Evolutionary conservation across 306 rosid species (phyloP).

Genomic region (Mucuna pruriens): DNA sequence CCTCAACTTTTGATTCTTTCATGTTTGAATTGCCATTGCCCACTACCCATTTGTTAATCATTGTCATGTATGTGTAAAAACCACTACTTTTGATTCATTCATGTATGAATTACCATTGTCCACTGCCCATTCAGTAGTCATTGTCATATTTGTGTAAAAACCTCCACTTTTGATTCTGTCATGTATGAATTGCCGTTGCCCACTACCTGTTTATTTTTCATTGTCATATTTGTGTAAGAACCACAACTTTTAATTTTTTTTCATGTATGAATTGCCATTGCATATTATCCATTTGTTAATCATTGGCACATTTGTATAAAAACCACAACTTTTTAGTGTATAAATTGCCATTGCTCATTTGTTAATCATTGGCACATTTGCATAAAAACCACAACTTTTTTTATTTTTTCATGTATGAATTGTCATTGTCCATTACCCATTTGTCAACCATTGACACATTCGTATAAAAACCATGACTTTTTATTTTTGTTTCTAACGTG

Average conservation of each 20-base stretch:
- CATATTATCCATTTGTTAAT: background rate
- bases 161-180: background rate
- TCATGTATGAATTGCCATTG: background rate
- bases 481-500: background rate
- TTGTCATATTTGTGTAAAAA: background rate
- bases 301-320: no score
- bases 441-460: background rate
- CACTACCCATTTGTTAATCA: background rate
- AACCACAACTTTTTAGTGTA: background rate
- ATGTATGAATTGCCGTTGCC: background rate
- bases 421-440: background rate
- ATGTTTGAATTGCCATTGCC: background rate
- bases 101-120: background rate
- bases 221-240: background rate
- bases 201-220: no score
- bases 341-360: constrained; percentile 15
- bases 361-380: background rate
- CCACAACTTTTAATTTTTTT: background rate
- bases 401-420: background rate
- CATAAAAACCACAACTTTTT: background rate
- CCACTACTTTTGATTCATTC: background rate
- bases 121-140: background rate
- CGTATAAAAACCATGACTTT: background rate
- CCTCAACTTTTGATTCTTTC: background rate
- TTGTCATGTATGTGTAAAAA: background rate